A percentile compares a stretch with the other conserved stretches of the same genome.
These are phyloP conservation scores for Pythium pyrilobum DNA, from an alignment of 352 stramenopile species.

Conservation along the genomic window DNA sequence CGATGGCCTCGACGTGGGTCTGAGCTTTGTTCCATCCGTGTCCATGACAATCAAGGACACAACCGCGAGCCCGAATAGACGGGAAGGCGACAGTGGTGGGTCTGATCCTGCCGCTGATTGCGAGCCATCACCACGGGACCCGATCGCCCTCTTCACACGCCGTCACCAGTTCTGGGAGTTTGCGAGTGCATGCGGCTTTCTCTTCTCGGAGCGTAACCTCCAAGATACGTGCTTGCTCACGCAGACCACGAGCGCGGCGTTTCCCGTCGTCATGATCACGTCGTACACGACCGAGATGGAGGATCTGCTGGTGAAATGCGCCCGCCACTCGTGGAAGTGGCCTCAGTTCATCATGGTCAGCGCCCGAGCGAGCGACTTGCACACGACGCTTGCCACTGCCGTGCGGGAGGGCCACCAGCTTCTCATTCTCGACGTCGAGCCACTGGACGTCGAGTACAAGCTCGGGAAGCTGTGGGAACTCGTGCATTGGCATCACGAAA, in stretches of 20 bases:
- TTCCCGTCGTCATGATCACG: slow-evolving; percentile 40
- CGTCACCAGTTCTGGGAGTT: slow-evolving; percentile 20
- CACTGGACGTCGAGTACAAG: slow-evolving; percentile 24
- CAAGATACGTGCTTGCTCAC: slow-evolving; percentile 41
- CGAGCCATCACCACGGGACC: not conserved
- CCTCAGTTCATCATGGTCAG: slow-evolving; percentile 37
- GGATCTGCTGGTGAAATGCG: slow-evolving; percentile 34
- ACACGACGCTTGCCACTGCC: slow-evolving; percentile 24
- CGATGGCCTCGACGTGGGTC: not conserved
- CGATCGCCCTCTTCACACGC: not conserved
- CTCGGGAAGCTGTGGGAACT: slow-evolving; percentile 13
- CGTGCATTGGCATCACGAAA: slow-evolving; percentile 25
- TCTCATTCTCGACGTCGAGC: slow-evolving; percentile 52
- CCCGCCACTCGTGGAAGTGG: slow-evolving; percentile 38
- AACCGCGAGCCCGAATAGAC: not conserved
- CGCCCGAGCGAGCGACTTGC: slow-evolving; percentile 28
- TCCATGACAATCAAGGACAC: not conserved
- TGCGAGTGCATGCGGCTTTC: slow-evolving; percentile 18
- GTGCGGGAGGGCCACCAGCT: slow-evolving; percentile 47
- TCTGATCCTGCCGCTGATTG: no score
- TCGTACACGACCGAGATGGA: slow-evolving; percentile 35
- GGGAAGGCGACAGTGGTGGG: no score
- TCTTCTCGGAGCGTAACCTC: slow-evolving; percentile 40
- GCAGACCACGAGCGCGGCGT: slow-evolving; percentile 15
- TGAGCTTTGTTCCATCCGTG: slow-evolving; percentile 2